phyloP scores from a whole-genome alignment of 2,329 filamentous ascomycete genomes.

The Xylaria sp. region DNA sequence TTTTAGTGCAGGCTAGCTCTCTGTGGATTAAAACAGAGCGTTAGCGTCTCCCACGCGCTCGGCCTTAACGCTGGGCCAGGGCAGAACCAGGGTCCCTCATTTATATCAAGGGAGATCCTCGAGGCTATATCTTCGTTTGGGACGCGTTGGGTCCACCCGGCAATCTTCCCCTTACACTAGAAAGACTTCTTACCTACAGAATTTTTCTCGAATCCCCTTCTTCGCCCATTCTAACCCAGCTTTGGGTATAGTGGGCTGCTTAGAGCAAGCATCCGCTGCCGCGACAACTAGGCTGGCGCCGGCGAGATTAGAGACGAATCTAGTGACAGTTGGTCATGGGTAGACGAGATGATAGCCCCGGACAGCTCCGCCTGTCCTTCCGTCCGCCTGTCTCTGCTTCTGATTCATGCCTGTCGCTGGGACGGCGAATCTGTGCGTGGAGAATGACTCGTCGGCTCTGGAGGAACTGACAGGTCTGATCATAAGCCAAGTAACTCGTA shows the following conservation, averaged over 20 bases:
- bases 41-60: slow-evolving; percentile 32
- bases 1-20: slow-evolving; percentile 20
- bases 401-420: slow-evolving; percentile 14
- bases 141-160: slow-evolving; percentile 36
- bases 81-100: slow-evolving; percentile 34
- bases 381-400: slow-evolving; percentile 1
- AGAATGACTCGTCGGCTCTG: slow-evolving; percentile 15
- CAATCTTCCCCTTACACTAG: slow-evolving; percentile 50
- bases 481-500: slow-evolving; percentile 12
- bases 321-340: slow-evolving; percentile 24
- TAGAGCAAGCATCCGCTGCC: slow-evolving; percentile 36
- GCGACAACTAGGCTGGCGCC: slow-evolving; percentile 35
- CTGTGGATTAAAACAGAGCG: slow-evolving; percentile 17
- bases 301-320: slow-evolving; percentile 27
- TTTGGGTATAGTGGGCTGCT: slow-evolving; percentile 25
- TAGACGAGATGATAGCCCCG: slow-evolving; percentile 34
- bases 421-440: slow-evolving; percentile 13
- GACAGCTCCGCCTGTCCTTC: slow-evolving; percentile 7
- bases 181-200: slow-evolving; percentile 46
- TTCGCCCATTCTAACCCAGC: slow-evolving; percentile 21
- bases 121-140: slow-evolving; percentile 39
- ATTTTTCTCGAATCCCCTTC: slow-evolving; percentile 52
- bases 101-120: slow-evolving; percentile 47
- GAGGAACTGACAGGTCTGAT: slow-evolving; percentile 24
- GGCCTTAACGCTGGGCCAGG: slow-evolving; percentile 29